These are phyloP conservation scores for Closterium sp. DNA, from an alignment of 139 green algal genomes.

Conservation along the genomic window DNA sequence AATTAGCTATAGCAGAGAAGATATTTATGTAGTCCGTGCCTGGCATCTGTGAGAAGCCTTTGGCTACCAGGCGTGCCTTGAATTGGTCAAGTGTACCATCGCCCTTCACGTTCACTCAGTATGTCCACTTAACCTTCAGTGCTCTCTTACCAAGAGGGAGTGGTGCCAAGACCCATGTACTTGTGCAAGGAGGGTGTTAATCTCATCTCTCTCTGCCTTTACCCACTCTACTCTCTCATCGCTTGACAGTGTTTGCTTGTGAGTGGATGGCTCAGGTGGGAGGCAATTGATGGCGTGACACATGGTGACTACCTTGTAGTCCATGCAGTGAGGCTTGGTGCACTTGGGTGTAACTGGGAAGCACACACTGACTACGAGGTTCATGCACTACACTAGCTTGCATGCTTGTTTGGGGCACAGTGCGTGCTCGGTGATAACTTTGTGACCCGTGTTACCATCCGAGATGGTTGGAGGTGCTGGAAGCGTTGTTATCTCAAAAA, in stretches of 20 bases:
- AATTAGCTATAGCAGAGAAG: constrained; percentile 18
- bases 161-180: not conserved
- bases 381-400: not conserved
- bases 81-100: constrained; percentile 5
- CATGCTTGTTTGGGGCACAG: not conserved
- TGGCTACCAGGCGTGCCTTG: constrained; percentile 24
- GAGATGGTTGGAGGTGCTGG: not conserved
- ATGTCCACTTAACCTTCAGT: constrained; percentile 13
- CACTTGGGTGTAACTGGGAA: not conserved
- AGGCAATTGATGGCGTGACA: not conserved
- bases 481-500: not conserved
- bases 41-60: constrained; percentile 22
- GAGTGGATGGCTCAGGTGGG: not conserved
- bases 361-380: not conserved
- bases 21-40: constrained; percentile 16
- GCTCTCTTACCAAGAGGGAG: not conserved
- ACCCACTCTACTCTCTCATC: not conserved
- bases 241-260: not conserved
- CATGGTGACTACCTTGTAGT: not conserved
- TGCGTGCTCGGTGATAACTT: not conserved
- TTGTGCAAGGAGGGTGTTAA: not conserved
- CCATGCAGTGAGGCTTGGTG: not conserved
- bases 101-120: no score
- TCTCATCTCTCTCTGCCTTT: not conserved
- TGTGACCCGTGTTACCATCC: not conserved